Evolutionary conservation across 2,329 filamentous ascomycete genomes (phyloP), one percentile per base, ranked within the genome.

Genomic region (Phyllosticta capitalensis): DNA sequence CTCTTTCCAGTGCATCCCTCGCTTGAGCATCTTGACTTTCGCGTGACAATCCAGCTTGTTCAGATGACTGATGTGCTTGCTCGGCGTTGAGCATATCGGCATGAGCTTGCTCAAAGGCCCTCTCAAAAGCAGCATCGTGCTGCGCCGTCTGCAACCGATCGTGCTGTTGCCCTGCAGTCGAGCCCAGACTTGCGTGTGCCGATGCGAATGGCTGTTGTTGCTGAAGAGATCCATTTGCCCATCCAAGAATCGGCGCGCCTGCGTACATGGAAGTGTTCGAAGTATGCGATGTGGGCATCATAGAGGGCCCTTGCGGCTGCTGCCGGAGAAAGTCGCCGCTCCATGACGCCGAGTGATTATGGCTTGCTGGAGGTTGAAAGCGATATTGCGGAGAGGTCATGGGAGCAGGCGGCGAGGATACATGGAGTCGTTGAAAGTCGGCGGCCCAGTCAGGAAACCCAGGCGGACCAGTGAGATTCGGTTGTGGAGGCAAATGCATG

Each of bases 301-400:
- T 61, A 58, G 69, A 67, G 33, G 68, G 9, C 22, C 24, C 6
- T 19, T 60, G 65, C n/a, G 63, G 58, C 59, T 76, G 74, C 49
- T 74, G 70, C 28, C 68, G 66, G 65, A 81, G 68, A 66, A 87
- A 86, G 64, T 86, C 83, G 66, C 82, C 76, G 56, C 85, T 83
- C 84, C 84, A 86, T 74, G 76, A 74, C 56, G 68, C 63, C 19
- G 68, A 63, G 19, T 66, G 64, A 58, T 48, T 52, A 19, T 61
- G 62, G 33, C 64, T 67, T 49, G 67, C 70, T 60, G 75, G 69
- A 22, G 72, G 70, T 51, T 71, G 71, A 69, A 77, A 71, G 63
- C 79, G 77, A 72, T 75, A 65, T 65, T 81, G 74, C 66, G 79
- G 72, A 67, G 38, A 45, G 2, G n/a, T n/a, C 14, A 45, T 45